A percentile compares a stretch with the other conserved stretches of the same genome.
Evolutionary conservation across 1,139 yeast species (phyloP).

Genomic region (Entelexis sorbosivorans): DNA sequence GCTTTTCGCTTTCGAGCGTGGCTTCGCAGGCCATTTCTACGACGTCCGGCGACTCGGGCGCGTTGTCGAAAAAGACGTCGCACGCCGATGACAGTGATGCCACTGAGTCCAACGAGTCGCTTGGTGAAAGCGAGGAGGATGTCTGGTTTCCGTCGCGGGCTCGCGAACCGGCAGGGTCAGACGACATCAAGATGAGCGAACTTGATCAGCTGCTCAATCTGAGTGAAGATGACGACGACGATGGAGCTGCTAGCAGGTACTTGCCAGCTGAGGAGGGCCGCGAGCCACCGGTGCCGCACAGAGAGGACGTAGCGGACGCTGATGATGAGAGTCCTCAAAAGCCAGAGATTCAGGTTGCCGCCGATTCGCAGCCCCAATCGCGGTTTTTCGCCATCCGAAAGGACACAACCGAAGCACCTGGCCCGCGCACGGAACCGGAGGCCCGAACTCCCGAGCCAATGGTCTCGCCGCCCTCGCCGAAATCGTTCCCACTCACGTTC

Average conservation of each 20-base stretch:
- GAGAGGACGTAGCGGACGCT: background rate
- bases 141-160: conserved; percentile 92
- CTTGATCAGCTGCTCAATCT: conserved; percentile 32
- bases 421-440: background rate
- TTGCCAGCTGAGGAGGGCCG: background rate
- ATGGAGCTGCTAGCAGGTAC: background rate
- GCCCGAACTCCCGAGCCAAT: background rate
- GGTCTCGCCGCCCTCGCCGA: background rate
- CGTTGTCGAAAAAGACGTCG: conserved; percentile 13
- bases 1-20: conserved; percentile 19
- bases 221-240: conserved; percentile 24
- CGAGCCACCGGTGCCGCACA: background rate
- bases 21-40: conserved; percentile 18
- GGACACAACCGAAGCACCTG: conserved; percentile 1
- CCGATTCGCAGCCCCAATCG: background rate
- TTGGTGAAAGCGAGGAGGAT: conserved; percentile 67
- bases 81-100: conserved; percentile 24
- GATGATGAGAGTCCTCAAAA: background rate
- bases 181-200: conserved; percentile 31
- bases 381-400: conserved; percentile 1
- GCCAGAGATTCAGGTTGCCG: background rate
- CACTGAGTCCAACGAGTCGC: conserved; percentile 16
- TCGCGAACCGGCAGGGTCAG: conserved; percentile 35
- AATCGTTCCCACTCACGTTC: background rate
- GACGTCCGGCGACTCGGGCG: conserved; percentile 7